Evolutionary conservation across 2,329 filamentous ascomycete genomes (phyloP), one percentile per base, ranked within the genome.

Genomic region (Myriosclerotinia scirpicola): DNA sequence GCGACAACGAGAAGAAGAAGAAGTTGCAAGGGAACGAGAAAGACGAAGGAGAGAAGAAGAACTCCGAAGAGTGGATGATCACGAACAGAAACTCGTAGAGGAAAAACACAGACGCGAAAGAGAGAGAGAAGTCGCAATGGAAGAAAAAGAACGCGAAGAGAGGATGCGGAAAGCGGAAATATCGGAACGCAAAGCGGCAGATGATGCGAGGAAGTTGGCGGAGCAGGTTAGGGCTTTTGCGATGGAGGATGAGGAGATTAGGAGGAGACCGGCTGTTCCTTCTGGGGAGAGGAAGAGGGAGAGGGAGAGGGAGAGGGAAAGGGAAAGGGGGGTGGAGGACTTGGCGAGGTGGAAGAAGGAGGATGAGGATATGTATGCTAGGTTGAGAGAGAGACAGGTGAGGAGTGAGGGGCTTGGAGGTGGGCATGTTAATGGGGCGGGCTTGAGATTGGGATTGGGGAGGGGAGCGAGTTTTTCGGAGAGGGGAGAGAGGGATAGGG

Each of bases 221-320:
- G 34, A 70, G 70, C 52, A 66, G 66, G 12, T 73, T 5, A 64
- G 30, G 20, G 26, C 38, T n/a, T 62, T 75, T 38, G 58, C 67
- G 17, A 67, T 52, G n/a, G 73, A 75, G 14, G 71, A 76, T 56
- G 73, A 73, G 15, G 75, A 73, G 12, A 76, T 76, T 46, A 64
- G 68, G 38, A 69, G 69, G 8, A 64, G 75, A 30, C 73, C 75
- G 30, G 70, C 67, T 2, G 69, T 75, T 17, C 73, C 74, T 22
- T 54, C 73, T 5, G 46, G n/a, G 4, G 26, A 20, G 55, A 67
- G 65, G 54, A 55, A 44, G 3, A 68, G 46, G 15, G 59, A 42
- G 34, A 15, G 30, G 38, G 22, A 68, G 40, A 22, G n/a, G 4
- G 26, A 20, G 54, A 67, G 65, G 54, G 59, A 44, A 2, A 68